Conservation (phyloP, 352 stramenopile species). For the Pythium biforme region DNA sequence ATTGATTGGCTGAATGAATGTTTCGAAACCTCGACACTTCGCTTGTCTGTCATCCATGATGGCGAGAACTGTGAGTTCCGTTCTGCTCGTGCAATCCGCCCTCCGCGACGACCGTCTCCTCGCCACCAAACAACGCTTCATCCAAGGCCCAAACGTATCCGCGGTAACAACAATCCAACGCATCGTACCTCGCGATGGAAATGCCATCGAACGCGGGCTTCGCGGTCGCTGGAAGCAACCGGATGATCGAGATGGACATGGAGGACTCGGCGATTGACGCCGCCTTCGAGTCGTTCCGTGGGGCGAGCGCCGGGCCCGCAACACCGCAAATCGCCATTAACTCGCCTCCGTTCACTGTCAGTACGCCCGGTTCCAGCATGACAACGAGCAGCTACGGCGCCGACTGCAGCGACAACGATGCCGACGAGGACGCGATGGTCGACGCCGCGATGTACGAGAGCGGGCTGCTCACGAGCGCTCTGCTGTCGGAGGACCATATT, state of each 20-base stretch:
- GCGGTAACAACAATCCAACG: not conserved
- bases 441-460: slow-evolving; percentile 18
- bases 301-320: not conserved
- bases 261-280: not conserved
- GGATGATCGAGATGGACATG: not conserved
- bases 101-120: not conserved
- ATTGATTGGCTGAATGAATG: not conserved
- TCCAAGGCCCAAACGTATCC: not conserved
- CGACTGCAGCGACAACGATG: slow-evolving; percentile 4
- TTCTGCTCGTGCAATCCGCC: not conserved
- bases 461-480: slow-evolving; percentile 4
- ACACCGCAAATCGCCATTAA: not conserved
- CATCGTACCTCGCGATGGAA: not conserved
- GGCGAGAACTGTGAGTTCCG: not conserved
- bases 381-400: not conserved
- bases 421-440: slow-evolving; percentile 14
- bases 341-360: not conserved
- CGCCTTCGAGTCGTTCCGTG: not conserved
- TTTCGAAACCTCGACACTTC: not conserved
- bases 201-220: not conserved
- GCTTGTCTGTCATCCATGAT: not conserved
- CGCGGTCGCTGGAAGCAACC: not conserved
- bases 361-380: not conserved
- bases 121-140: not conserved
- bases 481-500: slow-evolving; percentile 13